Evolutionary conservation across 2,329 filamentous ascomycete genomes (phyloP), one percentile per base, ranked within the genome.

Genomic region (Aspergillus fischeri): DNA sequence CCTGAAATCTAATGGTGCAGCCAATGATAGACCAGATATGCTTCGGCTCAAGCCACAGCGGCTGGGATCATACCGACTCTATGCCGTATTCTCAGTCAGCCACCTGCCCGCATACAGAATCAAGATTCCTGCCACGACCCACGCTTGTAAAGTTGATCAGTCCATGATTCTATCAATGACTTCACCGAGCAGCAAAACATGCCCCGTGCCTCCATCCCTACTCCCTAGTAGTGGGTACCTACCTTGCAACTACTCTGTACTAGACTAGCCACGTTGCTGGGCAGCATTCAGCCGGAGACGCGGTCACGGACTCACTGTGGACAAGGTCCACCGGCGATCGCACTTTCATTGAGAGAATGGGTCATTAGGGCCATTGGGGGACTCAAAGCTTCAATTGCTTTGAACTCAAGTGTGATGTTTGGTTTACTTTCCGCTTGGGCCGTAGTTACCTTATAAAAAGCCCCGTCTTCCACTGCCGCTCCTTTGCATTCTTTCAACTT

Each of bases 401-500:
- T 38, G 14, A 17, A 38, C 14, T 38, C 4, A 17, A 7, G 32
- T 14, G 32, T 5, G 32, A 7, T 38, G 6, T 38, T 38, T 38
- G 14, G 32, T 6, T 38, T 38, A 17, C 3, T 5, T 38, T 38
- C 29, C 29, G 10, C 3, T 32, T 32, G 9, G 29, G 14, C 5
- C 14, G 14, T 17, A 38, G 32, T 17, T 38, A 35, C 14, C 32
- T 35, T 35, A 38, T 38, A 38, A 38, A 38, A 38, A 38, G 14
- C 32, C 20, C 42, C 42, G 10, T 45, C 42, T 20, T 10, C n/a
- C n/a, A 29, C 41, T 17, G 27, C 42, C 49, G 47, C 11, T 29
- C 44, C 49, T 29, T 53, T 28, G 45, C 51, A 48, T 51, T 35
- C 35, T 44, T 57, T 65, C 63, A 64, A 62, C 62, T 66, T 63